Percentiles rank a stretch among this genome's conserved stretches.
Evolutionary conservation across 495 filamentous ascomycete genomes (phyloP).

Genomic region (Daldinia vernicosa): DNA sequence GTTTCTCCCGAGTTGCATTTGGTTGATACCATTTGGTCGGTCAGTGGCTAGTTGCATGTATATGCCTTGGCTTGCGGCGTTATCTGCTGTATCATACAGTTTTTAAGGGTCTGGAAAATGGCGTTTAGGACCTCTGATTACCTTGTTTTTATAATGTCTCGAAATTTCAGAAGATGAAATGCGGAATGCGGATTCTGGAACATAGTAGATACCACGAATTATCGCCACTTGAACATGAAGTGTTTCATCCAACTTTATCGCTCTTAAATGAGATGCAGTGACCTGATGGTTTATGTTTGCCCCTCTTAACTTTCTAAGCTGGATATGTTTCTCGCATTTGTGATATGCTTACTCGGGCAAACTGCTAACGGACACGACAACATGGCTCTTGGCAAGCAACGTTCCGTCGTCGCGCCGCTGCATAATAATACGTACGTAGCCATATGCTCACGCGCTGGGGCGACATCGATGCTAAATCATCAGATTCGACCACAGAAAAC

Average conservation of each 20-base stretch:
- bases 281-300: background rate
- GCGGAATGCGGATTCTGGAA: conserved; percentile 16
- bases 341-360: background rate
- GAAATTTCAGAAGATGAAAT: conserved; percentile 7
- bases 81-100: conserved; percentile 40
- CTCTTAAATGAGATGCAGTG: background rate
- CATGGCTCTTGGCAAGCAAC: background rate
- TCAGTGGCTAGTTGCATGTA: conserved; percentile 37
- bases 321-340: background rate
- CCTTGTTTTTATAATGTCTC: conserved; percentile 15
- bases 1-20: conserved; percentile 31
- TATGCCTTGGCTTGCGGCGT: conserved; percentile 37
- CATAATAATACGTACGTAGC: background rate
- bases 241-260: conserved; percentile 4
- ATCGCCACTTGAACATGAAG: conserved; percentile 17
- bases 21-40: conserved; percentile 45
- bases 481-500: background rate
- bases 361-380: background rate
- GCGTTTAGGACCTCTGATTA: conserved; percentile 35
- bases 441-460: background rate
- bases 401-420: background rate
- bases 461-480: background rate
- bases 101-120: conserved; percentile 35
- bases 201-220: conserved; percentile 22
- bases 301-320: background rate